These are phyloP conservation scores for Myrica gale DNA, from an alignment of 306 rosid species.

Conservation along the genomic window DNA sequence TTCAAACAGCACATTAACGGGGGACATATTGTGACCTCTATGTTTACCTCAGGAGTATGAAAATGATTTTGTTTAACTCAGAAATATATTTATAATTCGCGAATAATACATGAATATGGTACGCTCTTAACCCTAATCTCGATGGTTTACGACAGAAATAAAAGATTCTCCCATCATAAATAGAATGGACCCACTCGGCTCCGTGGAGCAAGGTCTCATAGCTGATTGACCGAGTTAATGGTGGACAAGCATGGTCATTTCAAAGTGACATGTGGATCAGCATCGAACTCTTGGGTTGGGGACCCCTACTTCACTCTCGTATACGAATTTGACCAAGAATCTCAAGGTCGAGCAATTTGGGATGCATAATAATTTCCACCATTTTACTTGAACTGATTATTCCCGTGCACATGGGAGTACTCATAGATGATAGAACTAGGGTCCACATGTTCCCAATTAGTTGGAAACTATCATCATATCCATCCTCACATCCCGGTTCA, in stretches of 20 bases:
- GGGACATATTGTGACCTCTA: too few species aligned
- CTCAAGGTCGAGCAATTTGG: not conserved
- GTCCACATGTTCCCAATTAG: not conserved
- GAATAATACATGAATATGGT: too few species aligned
- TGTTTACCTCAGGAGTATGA: too few species aligned
- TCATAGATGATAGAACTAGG: not conserved
- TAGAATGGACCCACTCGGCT: not conserved
- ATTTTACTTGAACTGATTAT: not conserved
- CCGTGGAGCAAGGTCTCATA: not conserved
- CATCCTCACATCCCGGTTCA: not conserved
- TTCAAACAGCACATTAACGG: too few species aligned
- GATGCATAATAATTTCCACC: not conserved
- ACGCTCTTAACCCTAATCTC: too few species aligned
- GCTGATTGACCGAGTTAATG: not conserved
- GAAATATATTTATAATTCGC: too few species aligned
- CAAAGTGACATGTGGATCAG: not conserved
- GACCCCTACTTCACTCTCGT: not conserved
- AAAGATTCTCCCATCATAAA: not conserved
- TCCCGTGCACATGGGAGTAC: not conserved
- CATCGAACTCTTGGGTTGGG: not conserved
- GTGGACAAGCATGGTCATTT: not conserved
- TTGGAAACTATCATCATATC: not conserved
- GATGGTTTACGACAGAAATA: not conserved
- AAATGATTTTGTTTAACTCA: too few species aligned
- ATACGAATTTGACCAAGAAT: not conserved